These are phyloP conservation scores for Cystobasidium sp. DNA, from an alignment of 1,284 basidiomycete genomes.

Conservation along the genomic window DNA sequence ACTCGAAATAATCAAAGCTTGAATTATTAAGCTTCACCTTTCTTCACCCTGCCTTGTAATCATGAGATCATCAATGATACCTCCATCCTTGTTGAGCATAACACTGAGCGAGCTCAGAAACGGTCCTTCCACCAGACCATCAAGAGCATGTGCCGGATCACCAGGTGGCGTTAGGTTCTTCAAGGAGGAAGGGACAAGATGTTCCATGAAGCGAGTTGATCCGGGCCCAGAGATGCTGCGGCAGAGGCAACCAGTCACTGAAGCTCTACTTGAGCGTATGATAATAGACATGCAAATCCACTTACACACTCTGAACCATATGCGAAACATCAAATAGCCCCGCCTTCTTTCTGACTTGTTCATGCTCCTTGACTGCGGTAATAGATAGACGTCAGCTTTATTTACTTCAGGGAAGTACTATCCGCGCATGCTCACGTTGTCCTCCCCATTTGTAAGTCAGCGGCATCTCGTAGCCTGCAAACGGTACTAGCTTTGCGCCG, in stretches of 20 bases:
- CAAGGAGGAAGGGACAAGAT: constrained; percentile 69
- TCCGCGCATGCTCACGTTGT: too few relatives aligned
- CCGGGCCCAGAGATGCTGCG: constrained; percentile 57
- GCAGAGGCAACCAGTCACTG: too few relatives aligned
- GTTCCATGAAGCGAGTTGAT: constrained; percentile 56
- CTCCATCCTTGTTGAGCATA: constrained; percentile 82
- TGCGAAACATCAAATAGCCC: constrained; percentile 98
- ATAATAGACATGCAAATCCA: neutral
- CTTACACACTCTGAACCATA: constrained; percentile 68
- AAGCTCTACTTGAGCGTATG: too few relatives aligned
- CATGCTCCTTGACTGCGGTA: constrained; percentile 79
- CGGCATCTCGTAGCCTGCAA: constrained; percentile 95
- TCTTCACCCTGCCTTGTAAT: constrained; percentile 59
- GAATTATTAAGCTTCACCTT: constrained; percentile 44
- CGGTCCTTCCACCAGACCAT: constrained; percentile 59
- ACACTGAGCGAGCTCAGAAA: constrained; percentile 73
- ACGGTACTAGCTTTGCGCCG: constrained; percentile 94
- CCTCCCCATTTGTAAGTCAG: constrained; percentile 69
- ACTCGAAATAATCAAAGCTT: neutral
- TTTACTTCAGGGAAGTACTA: too few relatives aligned
- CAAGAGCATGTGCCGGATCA: neutral
- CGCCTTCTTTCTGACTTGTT: constrained; percentile 79
- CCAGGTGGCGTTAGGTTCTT: constrained; percentile 56
- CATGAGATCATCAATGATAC: constrained; percentile 88
- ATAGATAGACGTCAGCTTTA: neutral